Base-by-base conservation (phyloP, 495 filamentous ascomycete genomes). In the Letharia lupina region DNA sequence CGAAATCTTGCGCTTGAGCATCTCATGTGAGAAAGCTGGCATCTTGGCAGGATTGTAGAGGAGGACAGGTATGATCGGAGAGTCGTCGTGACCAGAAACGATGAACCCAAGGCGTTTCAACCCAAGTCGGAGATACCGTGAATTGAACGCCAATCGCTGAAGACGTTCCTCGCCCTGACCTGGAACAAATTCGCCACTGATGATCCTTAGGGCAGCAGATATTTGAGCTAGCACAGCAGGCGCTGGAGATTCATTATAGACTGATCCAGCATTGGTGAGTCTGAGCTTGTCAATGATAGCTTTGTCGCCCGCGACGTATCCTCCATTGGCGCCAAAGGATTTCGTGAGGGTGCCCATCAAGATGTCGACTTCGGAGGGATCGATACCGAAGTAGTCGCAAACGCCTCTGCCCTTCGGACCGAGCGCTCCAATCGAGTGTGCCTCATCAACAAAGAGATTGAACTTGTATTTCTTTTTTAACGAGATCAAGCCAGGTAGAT, bases 271-370 rank as follows among this genome's bases (percentile, higher is more conserved):
- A 72, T 98, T 96, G 61, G 87, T 89, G 64, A 83, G 83, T 54
- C 89, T 85, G 44, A 98, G 87, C 75, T 93, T 92, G 75, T 95
- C 90, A 70, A 98, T 93, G 77, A 98, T 89, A 60, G 83, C 80
- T 79, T 93, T 95, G 67, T 95, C 89, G 15, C 86, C 94, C 9
- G 93, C 91, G 71, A 98, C 83, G 75, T 98, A 98, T 60, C 94
- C 94, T 74, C 94, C 94, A 71, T 98, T 98, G 71, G 94, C 94
- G 72, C 94, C 94, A 70, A 98, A 98, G 1, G 95, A 96, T 77
- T 98, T 98, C 61, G 94, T 98, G 61, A 98, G 79, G 20, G 94
- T 98, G 65, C 94, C 94, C 94, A 98, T 98, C 56, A 98, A 86
- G 70, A 98, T 89, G 77, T 98, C 94, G 23, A 98, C 86, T 70